These are phyloP conservation scores for Heliamphora exappendiculata DNA, from an alignment of 148 eudicot genomes.

Conservation along the genomic window DNA sequence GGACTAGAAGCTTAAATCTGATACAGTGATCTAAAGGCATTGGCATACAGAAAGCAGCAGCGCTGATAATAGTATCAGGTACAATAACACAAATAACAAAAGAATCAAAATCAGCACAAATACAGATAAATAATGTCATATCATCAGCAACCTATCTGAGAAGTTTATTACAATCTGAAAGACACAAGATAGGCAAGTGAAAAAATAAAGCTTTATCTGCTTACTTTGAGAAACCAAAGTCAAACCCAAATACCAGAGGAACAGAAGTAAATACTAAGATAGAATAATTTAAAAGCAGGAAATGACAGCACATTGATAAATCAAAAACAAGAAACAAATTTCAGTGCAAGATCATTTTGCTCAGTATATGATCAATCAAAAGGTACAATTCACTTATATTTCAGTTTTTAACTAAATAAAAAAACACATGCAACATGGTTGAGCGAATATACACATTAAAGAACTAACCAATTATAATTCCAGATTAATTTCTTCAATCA, in stretches of 20 bases:
- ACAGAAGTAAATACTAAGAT: not conserved
- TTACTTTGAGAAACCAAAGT: not conserved
- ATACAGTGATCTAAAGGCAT: not conserved
- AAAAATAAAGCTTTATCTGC: not conserved
- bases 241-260: not conserved
- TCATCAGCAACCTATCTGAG: not conserved
- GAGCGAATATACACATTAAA: not conserved
- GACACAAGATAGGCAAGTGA: not conserved
- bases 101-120: not conserved
- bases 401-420: not conserved
- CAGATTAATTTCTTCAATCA: not conserved
- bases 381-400: not conserved
- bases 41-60: not conserved
- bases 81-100: not conserved
- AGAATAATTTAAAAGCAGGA: not conserved
- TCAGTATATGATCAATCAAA: not conserved
- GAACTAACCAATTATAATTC: not conserved
- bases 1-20: not conserved
- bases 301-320: not conserved
- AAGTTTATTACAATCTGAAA: not conserved
- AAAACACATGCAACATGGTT: not conserved
- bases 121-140: not conserved
- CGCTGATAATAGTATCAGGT: not conserved
- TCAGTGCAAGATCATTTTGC: not conserved
- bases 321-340: not conserved